Evolutionary conservation across 768 basidiomycete species (phyloP).

Genomic region (Dioszegia aurantiaca): DNA sequence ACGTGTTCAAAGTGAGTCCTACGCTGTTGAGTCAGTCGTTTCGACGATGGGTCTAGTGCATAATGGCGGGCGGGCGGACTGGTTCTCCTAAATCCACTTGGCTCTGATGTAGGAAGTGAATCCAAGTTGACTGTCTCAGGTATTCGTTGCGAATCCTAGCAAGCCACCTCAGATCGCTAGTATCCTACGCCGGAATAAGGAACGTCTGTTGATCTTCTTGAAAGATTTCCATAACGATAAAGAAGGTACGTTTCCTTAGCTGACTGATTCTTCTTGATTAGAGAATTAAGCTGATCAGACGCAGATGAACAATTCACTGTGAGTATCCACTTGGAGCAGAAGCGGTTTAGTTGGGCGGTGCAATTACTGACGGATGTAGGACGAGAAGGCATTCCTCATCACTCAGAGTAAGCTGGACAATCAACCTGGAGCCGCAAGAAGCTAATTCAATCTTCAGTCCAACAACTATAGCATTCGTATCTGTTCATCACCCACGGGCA

Average conservation of each 20-base stretch:
- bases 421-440: too few relatives aligned
- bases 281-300: not conserved
- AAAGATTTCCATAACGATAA: conserved; percentile 97
- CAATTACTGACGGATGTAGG: conserved; percentile 54
- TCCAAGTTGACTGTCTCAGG: conserved; percentile 56
- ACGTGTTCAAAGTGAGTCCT: conserved; percentile 98
- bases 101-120: too few relatives aligned
- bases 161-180: conserved; percentile 91
- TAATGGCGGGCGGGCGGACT: too few relatives aligned
- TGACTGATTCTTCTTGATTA: conserved; percentile 1
- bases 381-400: conserved; percentile 95
- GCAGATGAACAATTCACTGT: conserved; percentile 92
- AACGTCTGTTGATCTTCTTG: conserved; percentile 83
- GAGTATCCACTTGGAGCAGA: conserved; percentile 43
- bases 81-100: too few relatives aligned
- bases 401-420: conserved; percentile 68
- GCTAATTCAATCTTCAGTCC: conserved; percentile 24
- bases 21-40: too few relatives aligned
- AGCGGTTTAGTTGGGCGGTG: too few relatives aligned
- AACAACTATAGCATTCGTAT: conserved; percentile 20
- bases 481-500: too few relatives aligned
- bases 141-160: conserved; percentile 99
- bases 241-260: conserved; percentile 62
- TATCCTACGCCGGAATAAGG: conserved; percentile 89
- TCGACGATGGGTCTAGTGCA: too few relatives aligned